Evolutionary conservation across 2,329 filamentous ascomycete species (phyloP).

Genomic region (Harringtonia aguacate): DNA sequence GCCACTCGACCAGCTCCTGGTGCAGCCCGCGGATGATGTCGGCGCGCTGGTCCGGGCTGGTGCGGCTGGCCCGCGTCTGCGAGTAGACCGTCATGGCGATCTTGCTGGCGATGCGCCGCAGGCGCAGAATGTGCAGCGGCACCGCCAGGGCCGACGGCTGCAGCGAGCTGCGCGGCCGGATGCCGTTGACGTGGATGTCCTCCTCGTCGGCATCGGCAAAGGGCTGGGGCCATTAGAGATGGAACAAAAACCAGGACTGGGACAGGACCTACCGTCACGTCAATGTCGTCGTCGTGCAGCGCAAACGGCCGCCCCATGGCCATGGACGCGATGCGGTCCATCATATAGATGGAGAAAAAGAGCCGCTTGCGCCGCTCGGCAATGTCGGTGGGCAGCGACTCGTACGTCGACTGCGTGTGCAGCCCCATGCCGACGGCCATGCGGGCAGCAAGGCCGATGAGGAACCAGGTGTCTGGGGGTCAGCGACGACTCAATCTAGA

Average conservation of each 20-base stretch:
- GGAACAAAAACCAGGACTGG: too few relatives aligned
- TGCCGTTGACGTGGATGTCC: constrained; percentile 16
- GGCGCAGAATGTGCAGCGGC: constrained; percentile 28
- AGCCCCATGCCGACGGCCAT: constrained; percentile 25
- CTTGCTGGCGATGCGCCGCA: constrained; percentile 29
- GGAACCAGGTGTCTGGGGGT: constrained; percentile 23
- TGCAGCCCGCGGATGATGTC: constrained; percentile 22
- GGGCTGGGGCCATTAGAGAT: constrained; percentile 14
- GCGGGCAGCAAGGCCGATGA: constrained; percentile 31
- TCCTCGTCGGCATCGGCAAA: constrained; percentile 26
- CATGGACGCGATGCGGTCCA: constrained; percentile 34
- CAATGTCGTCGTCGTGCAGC: constrained; percentile 33
- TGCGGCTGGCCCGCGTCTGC: not conserved
- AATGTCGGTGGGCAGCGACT: constrained; percentile 19
- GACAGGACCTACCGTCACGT: constrained; percentile 17
- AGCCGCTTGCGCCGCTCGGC: constrained; percentile 28
- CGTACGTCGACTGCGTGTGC: constrained; percentile 21
- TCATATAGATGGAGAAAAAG: constrained; percentile 37
- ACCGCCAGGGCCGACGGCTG: constrained; percentile 26
- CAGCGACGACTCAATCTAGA: not conserved
- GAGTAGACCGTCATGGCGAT: constrained; percentile 28
- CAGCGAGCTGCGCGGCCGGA: constrained; percentile 14
- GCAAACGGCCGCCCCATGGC: constrained; percentile 33
- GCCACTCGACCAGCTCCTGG: constrained; percentile 30
- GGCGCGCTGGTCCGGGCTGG: constrained; percentile 17